Evolutionary conservation across 495 filamentous ascomycete genomes (phyloP), one percentile per base, ranked within the genome.

Genomic region (Penicillium bialowiezense): DNA sequence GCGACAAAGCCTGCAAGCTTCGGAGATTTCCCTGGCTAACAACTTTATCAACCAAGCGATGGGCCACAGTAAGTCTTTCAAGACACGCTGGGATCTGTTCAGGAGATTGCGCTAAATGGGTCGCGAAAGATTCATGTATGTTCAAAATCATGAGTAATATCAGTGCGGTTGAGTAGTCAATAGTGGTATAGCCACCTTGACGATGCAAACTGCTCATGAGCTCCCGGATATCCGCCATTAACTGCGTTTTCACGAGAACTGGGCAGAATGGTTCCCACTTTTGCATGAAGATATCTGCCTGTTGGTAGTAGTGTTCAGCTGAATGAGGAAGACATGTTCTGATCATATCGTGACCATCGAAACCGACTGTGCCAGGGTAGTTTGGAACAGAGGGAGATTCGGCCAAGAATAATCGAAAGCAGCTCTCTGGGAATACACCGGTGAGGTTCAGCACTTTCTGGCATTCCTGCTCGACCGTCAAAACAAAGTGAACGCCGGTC

Each of bases 401-500:
- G 3, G 8, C 23, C 8, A 26, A 26, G 8, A 26, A 26, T 3
- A 50, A 41, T 12, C 52, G 46, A 15, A 34, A 50, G 15, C 48
- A 32, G 28, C 40, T 39, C 26, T 55, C 52, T 14, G 52, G 52
- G 20, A 55, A 55, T 10, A 35, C 23, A 14, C 36, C 26, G 6
- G 39, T 1, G 3, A 44, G 17, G 23, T 41, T 36, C 15, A 50
- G 45, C 4, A 19, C n/a, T 7, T 36, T 45, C 18, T 50, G 39
- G 19, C 48, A 50, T 31, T 40, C 24, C 17, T 46, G 26, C 34
- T 55, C 40, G 14, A 44, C 52, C 1, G 14, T 45, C 1, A 44
- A 41, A 35, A 55, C 41, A 31, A 55, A 55, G 36, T 55, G 47
- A 13, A 55, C 31, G 2, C 52, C 52, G 15, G 52, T 55, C 3